Evolutionary conservation across 768 basidiomycete genomes (phyloP).

Genomic region (Agrocybe pediades): DNA sequence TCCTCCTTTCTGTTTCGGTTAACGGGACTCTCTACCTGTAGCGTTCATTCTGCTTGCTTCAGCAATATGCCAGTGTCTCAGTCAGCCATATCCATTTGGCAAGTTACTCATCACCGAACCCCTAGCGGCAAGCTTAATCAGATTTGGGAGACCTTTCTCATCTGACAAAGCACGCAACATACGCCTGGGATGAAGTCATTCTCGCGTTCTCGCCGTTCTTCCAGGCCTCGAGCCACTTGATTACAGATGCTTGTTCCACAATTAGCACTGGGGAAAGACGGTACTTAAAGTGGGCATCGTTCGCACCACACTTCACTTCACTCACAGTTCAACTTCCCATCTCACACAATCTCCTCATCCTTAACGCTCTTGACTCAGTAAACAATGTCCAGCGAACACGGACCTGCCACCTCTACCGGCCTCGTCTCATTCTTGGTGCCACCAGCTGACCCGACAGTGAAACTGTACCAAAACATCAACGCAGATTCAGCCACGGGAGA

Average conservation of each 20-base stretch:
- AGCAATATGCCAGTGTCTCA: too few relatives aligned
- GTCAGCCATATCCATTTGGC: background rate
- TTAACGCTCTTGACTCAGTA: too few relatives aligned
- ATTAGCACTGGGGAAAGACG: too few relatives aligned
- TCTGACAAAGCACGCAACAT: background rate
- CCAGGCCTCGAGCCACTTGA: background rate
- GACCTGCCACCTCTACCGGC: conserved; percentile 25
- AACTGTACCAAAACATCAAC: conserved; percentile 39
- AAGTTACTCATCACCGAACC: background rate
- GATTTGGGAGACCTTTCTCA: background rate
- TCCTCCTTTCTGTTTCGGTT: too few relatives aligned
- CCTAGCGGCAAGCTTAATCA: background rate
- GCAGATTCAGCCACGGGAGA: conserved; percentile 33
- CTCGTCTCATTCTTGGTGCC: conserved; percentile 38
- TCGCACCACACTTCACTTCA: background rate
- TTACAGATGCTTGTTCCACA: background rate
- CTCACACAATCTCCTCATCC: background rate
- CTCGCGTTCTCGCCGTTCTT: background rate
- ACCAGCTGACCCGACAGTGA: conserved; percentile 36
- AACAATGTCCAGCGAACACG: background rate
- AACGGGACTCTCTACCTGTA: too few relatives aligned
- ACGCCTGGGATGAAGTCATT: background rate
- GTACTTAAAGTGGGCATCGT: too few relatives aligned
- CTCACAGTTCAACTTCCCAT: background rate
- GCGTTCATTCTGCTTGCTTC: too few relatives aligned